Evolutionary conservation across 2,329 filamentous ascomycete species (phyloP).

Genomic region (Penicillium capsulatum): DNA sequence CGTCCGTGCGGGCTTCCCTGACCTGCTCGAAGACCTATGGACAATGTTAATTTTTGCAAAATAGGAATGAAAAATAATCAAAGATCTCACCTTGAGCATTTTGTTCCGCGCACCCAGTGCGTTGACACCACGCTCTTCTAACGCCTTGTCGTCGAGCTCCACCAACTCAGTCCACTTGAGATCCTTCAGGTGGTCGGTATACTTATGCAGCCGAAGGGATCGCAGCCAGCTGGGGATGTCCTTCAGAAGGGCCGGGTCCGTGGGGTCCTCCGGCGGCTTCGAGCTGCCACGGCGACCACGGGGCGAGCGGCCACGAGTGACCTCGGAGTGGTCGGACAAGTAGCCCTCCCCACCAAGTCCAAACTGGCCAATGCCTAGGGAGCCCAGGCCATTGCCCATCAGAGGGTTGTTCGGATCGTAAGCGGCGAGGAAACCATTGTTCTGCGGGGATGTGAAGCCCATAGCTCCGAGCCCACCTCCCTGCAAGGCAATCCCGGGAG

Average conservation of each 20-base stretch:
- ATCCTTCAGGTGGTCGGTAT: slow-evolving; percentile 96
- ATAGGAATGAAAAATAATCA: slow-evolving; percentile 10
- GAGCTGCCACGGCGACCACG: slow-evolving; percentile 88
- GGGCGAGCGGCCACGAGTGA: slow-evolving; percentile 84
- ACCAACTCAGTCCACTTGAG: slow-evolving; percentile 93
- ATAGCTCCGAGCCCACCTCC: slow-evolving; percentile 56
- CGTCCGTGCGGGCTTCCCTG: slow-evolving; percentile 70
- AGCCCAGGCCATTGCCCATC: slow-evolving; percentile 66
- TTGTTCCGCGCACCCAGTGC: slow-evolving; percentile 91
- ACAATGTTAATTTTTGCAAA: background rate
- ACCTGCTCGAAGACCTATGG: slow-evolving; percentile 89
- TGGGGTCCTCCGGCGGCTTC: slow-evolving; percentile 96
- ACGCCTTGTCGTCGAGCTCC: slow-evolving; percentile 84
- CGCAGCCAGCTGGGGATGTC: slow-evolving; percentile 96
- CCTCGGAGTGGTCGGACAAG: slow-evolving; percentile 88
- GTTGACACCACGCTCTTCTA: slow-evolving; percentile 91
- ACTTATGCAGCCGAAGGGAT: slow-evolving; percentile 93
- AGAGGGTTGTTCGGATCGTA: slow-evolving; percentile 71
- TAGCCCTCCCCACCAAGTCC: slow-evolving; percentile 74
- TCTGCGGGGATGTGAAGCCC: slow-evolving; percentile 81
- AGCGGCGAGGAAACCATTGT: slow-evolving; percentile 88
- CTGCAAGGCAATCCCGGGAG: slow-evolving; percentile 81
- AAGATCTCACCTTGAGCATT: slow-evolving; percentile 91
- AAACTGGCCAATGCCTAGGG: slow-evolving; percentile 68
- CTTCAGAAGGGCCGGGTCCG: slow-evolving; percentile 80